Conservation (phyloP, 306 rosid genomes). For the Trifolium pratense region DNA sequence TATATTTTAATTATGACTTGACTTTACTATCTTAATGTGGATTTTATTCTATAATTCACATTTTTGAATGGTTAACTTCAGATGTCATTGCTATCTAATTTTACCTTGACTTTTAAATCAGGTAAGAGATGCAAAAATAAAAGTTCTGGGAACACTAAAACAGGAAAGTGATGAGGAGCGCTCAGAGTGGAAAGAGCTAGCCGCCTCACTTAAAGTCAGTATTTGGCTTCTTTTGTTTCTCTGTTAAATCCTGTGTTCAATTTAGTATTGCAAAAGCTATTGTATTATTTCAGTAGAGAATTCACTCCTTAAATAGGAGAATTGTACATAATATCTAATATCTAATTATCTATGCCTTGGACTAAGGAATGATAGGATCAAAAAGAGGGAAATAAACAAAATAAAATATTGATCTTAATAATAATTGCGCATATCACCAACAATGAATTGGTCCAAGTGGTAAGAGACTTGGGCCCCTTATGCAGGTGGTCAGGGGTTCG, state of each 20-base stretch:
- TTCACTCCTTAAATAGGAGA: neutral
- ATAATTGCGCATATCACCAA: neutral
- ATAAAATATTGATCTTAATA: neutral
- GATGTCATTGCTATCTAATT: slow-evolving; percentile 35
- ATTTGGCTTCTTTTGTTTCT: slow-evolving; percentile 24
- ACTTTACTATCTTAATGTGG: slow-evolving; percentile 24
- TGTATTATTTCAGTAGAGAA: neutral
- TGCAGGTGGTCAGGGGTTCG: too few species aligned
- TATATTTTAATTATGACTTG: slow-evolving; percentile 1
- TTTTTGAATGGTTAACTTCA: slow-evolving; percentile 17
- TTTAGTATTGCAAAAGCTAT: neutral
- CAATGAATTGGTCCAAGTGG: too few species aligned
- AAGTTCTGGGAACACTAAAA: slow-evolving; percentile 76
- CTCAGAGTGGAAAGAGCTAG: slow-evolving; percentile 76
- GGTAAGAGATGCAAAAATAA: slow-evolving; percentile 88
- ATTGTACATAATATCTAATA: neutral
- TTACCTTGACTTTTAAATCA: slow-evolving; percentile 47
- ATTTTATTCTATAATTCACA: slow-evolving; percentile 29
- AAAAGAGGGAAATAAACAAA: neutral
- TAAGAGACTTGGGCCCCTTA: too few species aligned
- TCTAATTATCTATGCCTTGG: neutral
- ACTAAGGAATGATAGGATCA: slow-evolving; percentile 9
- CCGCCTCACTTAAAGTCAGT: slow-evolving; percentile 74
- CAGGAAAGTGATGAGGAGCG: slow-evolving; percentile 73
- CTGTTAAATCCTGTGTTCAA: neutral